Conservation (phyloP, 352 stramenopile genomes). For the Globisporangium parvum region DNA sequence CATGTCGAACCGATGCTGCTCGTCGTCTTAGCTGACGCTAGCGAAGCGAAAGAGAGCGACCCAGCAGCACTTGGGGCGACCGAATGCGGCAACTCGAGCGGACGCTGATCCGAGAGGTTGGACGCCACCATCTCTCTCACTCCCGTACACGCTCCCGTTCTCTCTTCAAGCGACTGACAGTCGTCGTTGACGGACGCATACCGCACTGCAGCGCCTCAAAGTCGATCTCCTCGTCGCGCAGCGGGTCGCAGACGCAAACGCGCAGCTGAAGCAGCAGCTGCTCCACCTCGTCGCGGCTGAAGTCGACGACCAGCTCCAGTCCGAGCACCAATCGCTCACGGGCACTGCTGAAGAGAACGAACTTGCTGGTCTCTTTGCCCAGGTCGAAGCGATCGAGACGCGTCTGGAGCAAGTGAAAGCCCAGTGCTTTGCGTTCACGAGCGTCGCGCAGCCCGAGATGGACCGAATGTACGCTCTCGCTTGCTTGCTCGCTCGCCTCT, state of each 20-base stretch:
- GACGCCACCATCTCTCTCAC: neutral
- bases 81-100: conserved; percentile 45
- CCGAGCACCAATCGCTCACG: neutral
- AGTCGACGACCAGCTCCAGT: conserved; percentile 17
- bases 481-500: too few species aligned
- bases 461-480: conserved; percentile 72
- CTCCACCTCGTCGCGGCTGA: conserved; percentile 41
- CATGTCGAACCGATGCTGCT: too few species aligned
- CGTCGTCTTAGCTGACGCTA: too few species aligned
- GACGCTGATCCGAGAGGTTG: conserved; percentile 57
- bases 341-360: conserved; percentile 29
- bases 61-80: neutral
- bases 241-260: conserved; percentile 55
- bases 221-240: conserved; percentile 73
- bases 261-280: conserved; percentile 58
- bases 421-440: conserved; percentile 67
- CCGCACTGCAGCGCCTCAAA: conserved; percentile 42
- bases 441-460: conserved; percentile 44
- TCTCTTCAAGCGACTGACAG: neutral
- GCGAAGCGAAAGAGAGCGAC: neutral
- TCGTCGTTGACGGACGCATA: too few species aligned
- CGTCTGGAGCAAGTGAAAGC: conserved; percentile 59
- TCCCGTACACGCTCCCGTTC: neutral
- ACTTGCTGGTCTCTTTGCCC: conserved; percentile 34
- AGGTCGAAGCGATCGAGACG: conserved; percentile 38